These are phyloP conservation scores for Petunia secreta DNA, from an alignment of 257 asterid genomes.

Conservation along the genomic window DNA sequence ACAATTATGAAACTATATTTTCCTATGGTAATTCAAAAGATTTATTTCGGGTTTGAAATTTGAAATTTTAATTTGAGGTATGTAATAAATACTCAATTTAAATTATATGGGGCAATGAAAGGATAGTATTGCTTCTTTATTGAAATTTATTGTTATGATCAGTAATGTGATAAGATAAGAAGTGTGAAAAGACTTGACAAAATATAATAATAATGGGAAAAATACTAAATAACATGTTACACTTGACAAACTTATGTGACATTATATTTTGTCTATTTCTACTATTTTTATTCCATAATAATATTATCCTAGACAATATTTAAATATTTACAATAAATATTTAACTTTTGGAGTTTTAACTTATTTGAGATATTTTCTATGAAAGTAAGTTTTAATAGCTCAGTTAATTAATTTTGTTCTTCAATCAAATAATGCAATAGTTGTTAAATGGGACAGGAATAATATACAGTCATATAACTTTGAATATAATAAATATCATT, in stretches of 20 bases:
- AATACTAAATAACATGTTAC: no score
- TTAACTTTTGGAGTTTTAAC: not conserved
- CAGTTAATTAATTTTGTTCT: not conserved
- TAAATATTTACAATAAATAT: no score
- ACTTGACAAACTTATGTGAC: no score
- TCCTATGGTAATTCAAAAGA: not conserved
- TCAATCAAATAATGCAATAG: not conserved
- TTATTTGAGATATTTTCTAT: not conserved
- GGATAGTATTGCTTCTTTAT: not conserved
- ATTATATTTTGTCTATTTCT: not conserved
- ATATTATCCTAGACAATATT: no score
- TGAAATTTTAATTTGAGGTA: not conserved
- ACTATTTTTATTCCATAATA: no score
- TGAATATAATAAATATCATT: not conserved
- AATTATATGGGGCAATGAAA: not conserved
- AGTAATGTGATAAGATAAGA: not conserved
- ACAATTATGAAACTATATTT: not conserved
- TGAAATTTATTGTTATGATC: conserved; percentile 12
- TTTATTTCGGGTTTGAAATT: not conserved
- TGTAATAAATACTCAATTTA: not conserved
- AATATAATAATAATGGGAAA: not conserved
- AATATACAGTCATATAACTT: not conserved
- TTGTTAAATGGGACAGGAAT: not conserved
- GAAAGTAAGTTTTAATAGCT: not conserved
- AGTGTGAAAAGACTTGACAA: not conserved